A percentile compares a stretch with the other conserved stretches of the same genome.
These are phyloP conservation scores for Metschnikowia chrysomelidarum DNA, from an alignment of 805 yeast genomes.

Conservation along the genomic window DNA sequence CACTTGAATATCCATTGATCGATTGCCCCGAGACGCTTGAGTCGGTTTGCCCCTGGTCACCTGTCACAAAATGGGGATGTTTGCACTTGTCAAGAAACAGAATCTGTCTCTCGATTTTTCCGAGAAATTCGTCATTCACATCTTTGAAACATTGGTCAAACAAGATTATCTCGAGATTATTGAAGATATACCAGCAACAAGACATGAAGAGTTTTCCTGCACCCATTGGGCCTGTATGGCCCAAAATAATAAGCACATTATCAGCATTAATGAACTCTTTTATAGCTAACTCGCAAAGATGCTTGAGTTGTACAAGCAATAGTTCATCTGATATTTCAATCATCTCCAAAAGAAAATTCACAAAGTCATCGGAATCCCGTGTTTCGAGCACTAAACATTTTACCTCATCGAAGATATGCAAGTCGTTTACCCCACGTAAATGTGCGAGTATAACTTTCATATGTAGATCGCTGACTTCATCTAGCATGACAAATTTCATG, in stretches of 20 bases:
- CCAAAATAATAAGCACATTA: constrained; percentile 55
- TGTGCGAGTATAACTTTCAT: constrained; percentile 52
- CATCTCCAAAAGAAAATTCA: constrained; percentile 54
- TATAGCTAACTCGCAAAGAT: constrained; percentile 57
- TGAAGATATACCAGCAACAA: constrained; percentile 66
- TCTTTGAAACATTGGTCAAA: constrained; percentile 40
- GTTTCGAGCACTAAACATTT: constrained; percentile 3
- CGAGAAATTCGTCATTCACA: constrained; percentile 26
- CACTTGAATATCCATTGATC: not conserved
- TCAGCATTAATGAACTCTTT: constrained; percentile 56
- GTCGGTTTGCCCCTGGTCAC: constrained; percentile 20
- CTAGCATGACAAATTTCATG: constrained; percentile 38
- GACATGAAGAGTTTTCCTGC: constrained; percentile 56
- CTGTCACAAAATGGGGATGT: constrained; percentile 19
- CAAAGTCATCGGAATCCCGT: constrained; percentile 38
- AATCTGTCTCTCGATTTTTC: constrained; percentile 28
- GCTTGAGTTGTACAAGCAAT: constrained; percentile 55
- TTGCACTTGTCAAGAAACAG: constrained; percentile 30
- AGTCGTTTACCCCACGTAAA: constrained; percentile 54
- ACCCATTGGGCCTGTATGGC: constrained; percentile 49
- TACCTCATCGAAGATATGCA: constrained; percentile 34
- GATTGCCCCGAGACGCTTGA: constrained; percentile 1
- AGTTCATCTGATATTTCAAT: constrained; percentile 64
- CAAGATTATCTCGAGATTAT: constrained; percentile 61
- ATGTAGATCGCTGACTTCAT: constrained; percentile 38